phyloP scores from a whole-genome alignment of 768 basidiomycete species.

The Cantharellus anzutake region DNA sequence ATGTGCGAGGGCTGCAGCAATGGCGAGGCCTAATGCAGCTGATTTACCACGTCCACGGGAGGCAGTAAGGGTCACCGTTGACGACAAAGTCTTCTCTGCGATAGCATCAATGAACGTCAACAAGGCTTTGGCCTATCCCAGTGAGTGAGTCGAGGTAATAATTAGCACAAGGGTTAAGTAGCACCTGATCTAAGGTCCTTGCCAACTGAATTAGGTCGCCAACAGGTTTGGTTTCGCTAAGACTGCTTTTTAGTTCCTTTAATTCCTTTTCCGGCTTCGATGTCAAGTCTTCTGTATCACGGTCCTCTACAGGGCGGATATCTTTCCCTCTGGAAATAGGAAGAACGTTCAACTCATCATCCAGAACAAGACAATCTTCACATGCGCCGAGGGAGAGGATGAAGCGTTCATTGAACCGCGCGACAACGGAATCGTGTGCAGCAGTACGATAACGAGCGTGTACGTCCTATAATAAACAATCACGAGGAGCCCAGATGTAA shows the following conservation, averaged over 20 bases:
- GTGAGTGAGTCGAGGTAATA: not conserved
- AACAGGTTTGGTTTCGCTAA: conserved; percentile 69
- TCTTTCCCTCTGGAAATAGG: conserved; percentile 93
- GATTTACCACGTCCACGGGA: conserved; percentile 92
- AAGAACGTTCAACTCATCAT: conserved; percentile 95
- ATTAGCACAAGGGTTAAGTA: conserved; percentile 3
- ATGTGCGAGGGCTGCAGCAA: conserved; percentile 80
- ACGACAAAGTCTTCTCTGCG: conserved; percentile 79
- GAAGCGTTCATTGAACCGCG: conserved; percentile 97
- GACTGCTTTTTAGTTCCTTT: conserved; percentile 52
- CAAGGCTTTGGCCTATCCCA: conserved; percentile 48
- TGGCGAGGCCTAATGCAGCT: conserved; percentile 85
- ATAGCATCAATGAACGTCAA: conserved; percentile 91
- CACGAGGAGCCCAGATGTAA: conserved; percentile 24
- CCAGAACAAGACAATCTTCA: conserved; percentile 79
- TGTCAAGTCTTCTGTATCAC: conserved; percentile 25
- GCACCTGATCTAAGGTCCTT: conserved; percentile 77
- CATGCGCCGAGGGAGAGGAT: conserved; percentile 92
- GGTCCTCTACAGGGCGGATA: conserved; percentile 45
- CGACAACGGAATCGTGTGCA: conserved; percentile 71
- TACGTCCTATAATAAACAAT: conserved; percentile 48
- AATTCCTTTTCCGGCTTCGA: conserved; percentile 41
- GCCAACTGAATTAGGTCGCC: conserved; percentile 81
- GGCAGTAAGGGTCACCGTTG: conserved; percentile 89
- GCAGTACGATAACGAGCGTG: conserved; percentile 88